Base-by-base conservation (phyloP, 2,329 filamentous ascomycete species). In the Fusarium penzigii region DNA sequence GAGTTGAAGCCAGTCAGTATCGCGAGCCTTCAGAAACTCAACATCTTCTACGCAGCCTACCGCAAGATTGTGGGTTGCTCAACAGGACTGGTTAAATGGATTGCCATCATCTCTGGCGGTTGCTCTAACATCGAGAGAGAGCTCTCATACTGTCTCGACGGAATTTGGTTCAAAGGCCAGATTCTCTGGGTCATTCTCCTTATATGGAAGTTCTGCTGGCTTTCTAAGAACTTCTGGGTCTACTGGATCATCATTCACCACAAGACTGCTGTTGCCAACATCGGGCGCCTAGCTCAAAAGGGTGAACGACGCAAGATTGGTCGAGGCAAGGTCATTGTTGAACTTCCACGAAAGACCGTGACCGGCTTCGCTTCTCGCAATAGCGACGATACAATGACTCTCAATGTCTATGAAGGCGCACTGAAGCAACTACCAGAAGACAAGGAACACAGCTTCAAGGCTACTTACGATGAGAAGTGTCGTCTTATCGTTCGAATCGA, bases 241-340 rank as follows among this genome's bases (percentile, higher is more conserved):
- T 56, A 53, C 42, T 56, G 53, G 53, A 56, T 56, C 32, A 36
- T 56, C 8, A 53, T 56, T 17, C 49, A 56, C 6, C 40, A 54
- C 42, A 48, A 48, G 13, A 51, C 53, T 5, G 47, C 47, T 5
- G 51, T 56, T 13, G 48, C 47, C 41, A 53, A 53, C 39, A 53
- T 56, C 25, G 39, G 41, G 6, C 53, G 53, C n/a, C 53, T 56
- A 17, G 53, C 53, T 4, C 48, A 51, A 36, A 56, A 56, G 51
- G 53, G 53, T 17, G 51, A 48, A 10, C 51, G 53, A 13, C 51
- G 53, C 25, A 56, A 56, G 51, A 53, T 56, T 39, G 42, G 50
- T 39, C 44, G 50, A 25, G 53, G 48, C 42, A 29, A 44, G 7
- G 39, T 56, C 13, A 36, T 54, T 10, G 53, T 56, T 29, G 53